Evolutionary conservation across 1,284 basidiomycete genomes (phyloP).

Genomic region (Leccinum insolens): DNA sequence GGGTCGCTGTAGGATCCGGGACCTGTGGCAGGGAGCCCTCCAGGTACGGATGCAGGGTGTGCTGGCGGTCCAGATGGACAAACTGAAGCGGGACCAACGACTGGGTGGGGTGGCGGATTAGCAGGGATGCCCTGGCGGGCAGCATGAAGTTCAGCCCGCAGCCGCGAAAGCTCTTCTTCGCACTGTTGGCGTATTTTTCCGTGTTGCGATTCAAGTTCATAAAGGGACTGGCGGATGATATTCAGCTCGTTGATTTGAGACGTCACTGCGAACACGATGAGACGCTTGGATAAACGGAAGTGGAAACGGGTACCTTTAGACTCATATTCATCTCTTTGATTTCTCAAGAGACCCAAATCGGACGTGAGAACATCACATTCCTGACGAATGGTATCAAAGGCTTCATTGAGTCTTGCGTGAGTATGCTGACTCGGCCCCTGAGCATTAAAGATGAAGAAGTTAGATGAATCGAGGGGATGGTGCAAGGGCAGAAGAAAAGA

Average conservation of each 20-base stretch:
- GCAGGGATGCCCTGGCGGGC: conserved; percentile 39
- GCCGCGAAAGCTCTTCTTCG: conserved; percentile 74
- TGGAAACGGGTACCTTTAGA: conserved; percentile 62
- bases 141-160: conserved; percentile 65
- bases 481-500: background rate
- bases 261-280: conserved; percentile 48
- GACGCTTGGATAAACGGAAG: background rate
- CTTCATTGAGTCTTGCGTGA: conserved; percentile 67
- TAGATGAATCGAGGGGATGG: conserved; percentile 15
- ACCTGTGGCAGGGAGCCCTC: conserved; percentile 32
- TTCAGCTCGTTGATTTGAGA: conserved; percentile 75
- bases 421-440: conserved; percentile 45
- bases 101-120: conserved; percentile 36
- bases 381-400: conserved; percentile 81
- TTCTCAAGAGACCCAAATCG: conserved; percentile 71
- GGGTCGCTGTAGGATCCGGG: conserved; percentile 41
- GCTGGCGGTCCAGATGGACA: conserved; percentile 35
- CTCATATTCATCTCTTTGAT: conserved; percentile 90
- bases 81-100: conserved; percentile 36
- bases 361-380: conserved; percentile 83
- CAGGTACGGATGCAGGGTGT: conserved; percentile 32
- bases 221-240: conserved; percentile 73
- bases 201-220: conserved; percentile 78
- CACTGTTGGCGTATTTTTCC: conserved; percentile 73
- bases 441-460: conserved; percentile 17